Evolutionary conservation across 176 grass and related monocot genomes (phyloP).

Genomic region (Bolboschoenus planiculmis): DNA sequence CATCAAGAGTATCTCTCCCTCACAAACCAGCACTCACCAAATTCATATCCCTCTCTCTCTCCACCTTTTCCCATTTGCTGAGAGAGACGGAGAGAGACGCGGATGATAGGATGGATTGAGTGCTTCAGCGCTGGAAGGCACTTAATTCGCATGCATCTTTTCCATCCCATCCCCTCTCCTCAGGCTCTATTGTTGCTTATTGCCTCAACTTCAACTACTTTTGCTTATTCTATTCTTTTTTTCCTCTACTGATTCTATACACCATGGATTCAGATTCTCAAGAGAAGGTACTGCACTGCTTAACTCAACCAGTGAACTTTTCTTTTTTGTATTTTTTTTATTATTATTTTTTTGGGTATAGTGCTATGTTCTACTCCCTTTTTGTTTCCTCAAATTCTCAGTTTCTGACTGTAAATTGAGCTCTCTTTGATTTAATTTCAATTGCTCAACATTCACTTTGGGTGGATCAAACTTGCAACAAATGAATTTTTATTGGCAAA

Average conservation of each 20-base stretch:
- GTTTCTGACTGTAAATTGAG: not conserved
- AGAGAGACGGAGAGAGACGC: not conserved
- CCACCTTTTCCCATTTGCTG: not conserved
- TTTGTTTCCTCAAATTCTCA: not conserved
- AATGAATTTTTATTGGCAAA: not conserved
- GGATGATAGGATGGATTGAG: not conserved
- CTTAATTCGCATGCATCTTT: not conserved
- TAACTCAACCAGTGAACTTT: not conserved
- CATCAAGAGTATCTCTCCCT: slow-evolving; percentile 15
- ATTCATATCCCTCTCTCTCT: not conserved
- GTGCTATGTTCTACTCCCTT: not conserved
- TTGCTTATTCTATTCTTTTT: not conserved
- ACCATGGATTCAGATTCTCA: slow-evolving; percentile 28
- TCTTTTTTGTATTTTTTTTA: not conserved
- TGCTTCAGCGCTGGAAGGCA: slow-evolving; percentile 17
- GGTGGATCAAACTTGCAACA: not conserved
- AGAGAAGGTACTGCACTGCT: slow-evolving; percentile 22
- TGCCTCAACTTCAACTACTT: not conserved
- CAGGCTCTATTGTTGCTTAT: not conserved
- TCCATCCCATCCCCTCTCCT: not conserved
- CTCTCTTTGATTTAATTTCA: not conserved
- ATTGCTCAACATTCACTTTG: not conserved
- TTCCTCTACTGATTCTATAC: not conserved
- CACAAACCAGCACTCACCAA: slow-evolving; percentile 1
- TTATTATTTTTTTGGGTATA: not conserved